Evolutionary conservation across 2,329 filamentous ascomycete genomes (phyloP).

Genomic region (Penicillium janthinellum): DNA sequence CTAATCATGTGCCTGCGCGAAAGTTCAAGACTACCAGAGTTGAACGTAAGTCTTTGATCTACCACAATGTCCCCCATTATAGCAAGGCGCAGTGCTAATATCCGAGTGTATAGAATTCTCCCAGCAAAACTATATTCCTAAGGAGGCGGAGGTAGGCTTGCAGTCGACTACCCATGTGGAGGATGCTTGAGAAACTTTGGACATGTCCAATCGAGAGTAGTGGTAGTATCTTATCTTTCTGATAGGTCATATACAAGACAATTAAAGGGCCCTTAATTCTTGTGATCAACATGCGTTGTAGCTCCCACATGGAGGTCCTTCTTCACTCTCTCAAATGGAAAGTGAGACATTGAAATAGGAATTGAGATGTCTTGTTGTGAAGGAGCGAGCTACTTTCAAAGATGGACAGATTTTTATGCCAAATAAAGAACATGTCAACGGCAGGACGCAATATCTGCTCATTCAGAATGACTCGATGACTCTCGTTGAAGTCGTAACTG

Average conservation of each 20-base stretch:
- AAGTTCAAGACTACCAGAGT: conserved; percentile 34
- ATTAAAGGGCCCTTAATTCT: not conserved
- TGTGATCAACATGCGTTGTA: not conserved
- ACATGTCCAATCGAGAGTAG: not conserved
- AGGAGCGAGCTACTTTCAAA: no score
- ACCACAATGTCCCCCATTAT: not conserved
- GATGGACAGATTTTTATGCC: no score
- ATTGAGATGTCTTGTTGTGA: no score
- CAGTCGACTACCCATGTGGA: not conserved
- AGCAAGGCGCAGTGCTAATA: not conserved
- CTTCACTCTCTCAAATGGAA: no score
- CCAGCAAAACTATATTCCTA: not conserved
- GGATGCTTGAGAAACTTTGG: not conserved
- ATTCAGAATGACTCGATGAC: no score
- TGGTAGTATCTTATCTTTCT: not conserved
- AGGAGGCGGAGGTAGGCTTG: not conserved
- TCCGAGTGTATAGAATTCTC: not conserved
- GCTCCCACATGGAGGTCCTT: no score
- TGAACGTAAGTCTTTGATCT: conserved; percentile 1
- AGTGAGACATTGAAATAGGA: no score
- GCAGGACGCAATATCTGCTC: no score
- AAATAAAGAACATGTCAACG: no score
- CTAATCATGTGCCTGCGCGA: conserved; percentile 41
- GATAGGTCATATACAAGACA: not conserved
- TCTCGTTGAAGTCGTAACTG: no score